Evolutionary conservation across 2,329 filamentous ascomycete genomes (phyloP).

Genomic region (Tolypocladium tundrense): DNA sequence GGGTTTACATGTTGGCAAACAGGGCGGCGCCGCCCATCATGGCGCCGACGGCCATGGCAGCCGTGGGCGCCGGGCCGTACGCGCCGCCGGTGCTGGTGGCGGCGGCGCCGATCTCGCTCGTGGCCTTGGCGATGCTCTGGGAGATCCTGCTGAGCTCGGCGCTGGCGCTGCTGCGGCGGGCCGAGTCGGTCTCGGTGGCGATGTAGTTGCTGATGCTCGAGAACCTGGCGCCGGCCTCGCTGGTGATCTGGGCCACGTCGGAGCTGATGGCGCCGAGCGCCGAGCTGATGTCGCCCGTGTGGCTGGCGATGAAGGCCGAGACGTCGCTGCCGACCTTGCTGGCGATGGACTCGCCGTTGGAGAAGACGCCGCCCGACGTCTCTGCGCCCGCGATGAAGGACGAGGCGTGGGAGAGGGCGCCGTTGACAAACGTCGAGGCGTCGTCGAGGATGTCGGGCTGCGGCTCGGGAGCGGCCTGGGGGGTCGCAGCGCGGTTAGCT

Average conservation of each 20-base stretch:
- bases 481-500: neutral
- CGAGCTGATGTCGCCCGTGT: constrained; percentile 1
- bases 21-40: constrained; percentile 36
- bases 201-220: constrained; percentile 12
- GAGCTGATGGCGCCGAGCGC: neutral
- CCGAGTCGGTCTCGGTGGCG: constrained; percentile 10
- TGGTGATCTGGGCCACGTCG: constrained; percentile 4
- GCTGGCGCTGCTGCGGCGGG: constrained; percentile 12
- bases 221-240: constrained; percentile 12
- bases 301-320: constrained; percentile 1
- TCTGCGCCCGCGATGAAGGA: neutral
- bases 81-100: constrained; percentile 9
- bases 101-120: constrained; percentile 9
- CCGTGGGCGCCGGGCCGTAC: constrained; percentile 26
- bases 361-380: constrained; percentile 2
- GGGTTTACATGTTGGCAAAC: constrained; percentile 31
- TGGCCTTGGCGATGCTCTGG: constrained; percentile 6
- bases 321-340: constrained; percentile 2
- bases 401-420: neutral
- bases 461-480: constrained; percentile 4
- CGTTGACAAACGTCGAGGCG: neutral
- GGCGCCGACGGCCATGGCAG: constrained; percentile 33
- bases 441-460: constrained; percentile 5
- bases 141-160: constrained; percentile 12
- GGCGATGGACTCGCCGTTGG: constrained; percentile 5